Evolutionary conservation across 305 asterid species (phyloP), one percentile per base, ranked within the genome.

Genomic region (Fraxinus angustifolia): DNA sequence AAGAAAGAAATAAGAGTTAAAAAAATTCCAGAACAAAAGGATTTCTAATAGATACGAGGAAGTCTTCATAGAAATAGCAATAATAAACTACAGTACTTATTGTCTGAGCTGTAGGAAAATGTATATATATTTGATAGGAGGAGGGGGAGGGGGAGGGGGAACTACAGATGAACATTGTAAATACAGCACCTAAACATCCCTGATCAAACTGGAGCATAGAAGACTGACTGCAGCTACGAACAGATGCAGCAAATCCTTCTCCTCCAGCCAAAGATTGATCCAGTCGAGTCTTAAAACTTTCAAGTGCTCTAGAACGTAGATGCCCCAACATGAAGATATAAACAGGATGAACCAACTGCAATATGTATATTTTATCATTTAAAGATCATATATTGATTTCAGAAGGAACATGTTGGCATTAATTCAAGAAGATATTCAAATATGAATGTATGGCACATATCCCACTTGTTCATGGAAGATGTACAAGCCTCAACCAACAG

Each of bases 341-440:
- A 73, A 91, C 79, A 14, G 92, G 97, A 87, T 84, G 87, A 70
- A 92, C 91, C 86, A 88, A 79, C 97, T 92, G 86, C 81, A 86
- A 71, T 82, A 75, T 38, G 11, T 3, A 75, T 30, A 53, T 23
- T 23, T 2, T 62, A 26, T 26, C 33, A 62, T 11, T 26, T 30
- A 68, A 65, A 23, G 35, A 53, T 56, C 40, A 30, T 78, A 42
- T 80, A 30, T n/a, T 78, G 56, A 68, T 53, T 77, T 16, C 40
- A 77, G 45, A 45, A 77, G 73, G 14, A 58, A 67, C 31, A 23
- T 14, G 48, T 42, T 2, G 67, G 31, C 82, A 38, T 70, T 35
- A 48, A 73, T 19, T 53, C 78, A 35, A 60, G 23, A 62, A 81
- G 26, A 65, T 21, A 76, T 50, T 45, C 71, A 17, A 26, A 67